Evolutionary conservation across 305 asterid genomes (phyloP).

Genomic region (Fraxinus nigra): DNA sequence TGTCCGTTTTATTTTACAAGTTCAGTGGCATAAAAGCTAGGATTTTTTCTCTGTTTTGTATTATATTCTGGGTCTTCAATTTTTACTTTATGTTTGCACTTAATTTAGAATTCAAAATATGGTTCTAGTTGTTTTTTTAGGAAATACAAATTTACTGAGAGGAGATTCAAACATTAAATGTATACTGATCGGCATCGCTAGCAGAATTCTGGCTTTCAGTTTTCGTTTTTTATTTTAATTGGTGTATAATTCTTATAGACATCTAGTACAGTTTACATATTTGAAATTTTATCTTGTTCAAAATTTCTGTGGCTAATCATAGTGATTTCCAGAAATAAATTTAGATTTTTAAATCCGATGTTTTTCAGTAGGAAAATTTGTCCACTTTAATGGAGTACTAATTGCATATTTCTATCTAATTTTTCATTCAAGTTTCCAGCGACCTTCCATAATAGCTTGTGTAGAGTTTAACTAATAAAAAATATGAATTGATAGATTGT

Average conservation of each 20-base stretch:
- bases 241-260: not conserved
- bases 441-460: not conserved
- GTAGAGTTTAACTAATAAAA: not conserved
- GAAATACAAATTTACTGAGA: not conserved
- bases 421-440: not conserved
- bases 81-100: not conserved
- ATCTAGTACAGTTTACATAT: not conserved
- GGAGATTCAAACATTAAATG: not conserved
- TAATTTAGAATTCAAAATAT: not conserved
- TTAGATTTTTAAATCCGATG: not conserved
- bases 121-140: not conserved
- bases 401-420: not conserved
- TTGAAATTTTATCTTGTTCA: not conserved
- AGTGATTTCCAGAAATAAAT: not conserved
- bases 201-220: not conserved
- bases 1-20: conserved; percentile 9
- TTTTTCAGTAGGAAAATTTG: not conserved
- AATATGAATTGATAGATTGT: not conserved
- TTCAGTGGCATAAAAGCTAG: conserved; percentile 4
- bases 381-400: not conserved
- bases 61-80: not conserved
- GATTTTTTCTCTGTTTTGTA: not conserved
- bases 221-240: not conserved
- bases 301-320: not conserved
- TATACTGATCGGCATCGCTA: not conserved